Percentiles rank a stretch among this genome's conserved stretches.
Conservation (phyloP, 2,329 filamentous ascomycete genomes). For the Macrophomina phaseolina region DNA sequence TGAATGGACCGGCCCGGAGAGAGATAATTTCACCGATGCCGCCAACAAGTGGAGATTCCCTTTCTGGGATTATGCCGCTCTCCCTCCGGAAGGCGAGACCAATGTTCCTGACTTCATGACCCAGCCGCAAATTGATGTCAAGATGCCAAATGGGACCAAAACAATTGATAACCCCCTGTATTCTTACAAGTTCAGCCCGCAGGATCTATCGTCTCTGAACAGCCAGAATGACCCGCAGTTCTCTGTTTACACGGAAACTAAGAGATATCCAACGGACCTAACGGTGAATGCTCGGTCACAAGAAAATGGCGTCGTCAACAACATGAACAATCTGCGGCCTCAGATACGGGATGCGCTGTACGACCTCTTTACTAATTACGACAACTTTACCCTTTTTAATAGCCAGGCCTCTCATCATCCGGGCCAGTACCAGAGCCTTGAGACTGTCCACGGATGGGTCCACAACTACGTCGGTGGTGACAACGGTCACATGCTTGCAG, state of each 20-base stretch:
- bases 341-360: slow-evolving; percentile 28
- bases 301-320: slow-evolving; percentile 46
- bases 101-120: slow-evolving; percentile 39
- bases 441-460: slow-evolving; percentile 55
- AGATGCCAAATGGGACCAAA: slow-evolving; percentile 46
- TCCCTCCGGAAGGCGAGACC: slow-evolving; percentile 37
- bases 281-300: slow-evolving; percentile 58
- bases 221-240: slow-evolving; percentile 40
- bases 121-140: slow-evolving; percentile 50
- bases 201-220: slow-evolving; percentile 64
- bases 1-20: slow-evolving; percentile 47
- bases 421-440: slow-evolving; percentile 63
- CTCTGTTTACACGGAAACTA: slow-evolving; percentile 47
- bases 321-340: slow-evolving; percentile 33
- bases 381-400: slow-evolving; percentile 71
- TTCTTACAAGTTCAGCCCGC: slow-evolving; percentile 56
- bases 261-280: slow-evolving; percentile 59
- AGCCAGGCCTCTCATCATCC: slow-evolving; percentile 62
- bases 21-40: slow-evolving; percentile 47
- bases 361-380: slow-evolving; percentile 69
- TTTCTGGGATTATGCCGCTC: slow-evolving; percentile 57
- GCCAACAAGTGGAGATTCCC: slow-evolving; percentile 51
- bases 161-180: slow-evolving; percentile 54
- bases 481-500: slow-evolving; percentile 61
- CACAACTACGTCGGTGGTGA: slow-evolving; percentile 61